Evolutionary conservation across 2,329 filamentous ascomycete genomes (phyloP), one percentile per base, ranked within the genome.

Genomic region (Fusarium tupiense): DNA sequence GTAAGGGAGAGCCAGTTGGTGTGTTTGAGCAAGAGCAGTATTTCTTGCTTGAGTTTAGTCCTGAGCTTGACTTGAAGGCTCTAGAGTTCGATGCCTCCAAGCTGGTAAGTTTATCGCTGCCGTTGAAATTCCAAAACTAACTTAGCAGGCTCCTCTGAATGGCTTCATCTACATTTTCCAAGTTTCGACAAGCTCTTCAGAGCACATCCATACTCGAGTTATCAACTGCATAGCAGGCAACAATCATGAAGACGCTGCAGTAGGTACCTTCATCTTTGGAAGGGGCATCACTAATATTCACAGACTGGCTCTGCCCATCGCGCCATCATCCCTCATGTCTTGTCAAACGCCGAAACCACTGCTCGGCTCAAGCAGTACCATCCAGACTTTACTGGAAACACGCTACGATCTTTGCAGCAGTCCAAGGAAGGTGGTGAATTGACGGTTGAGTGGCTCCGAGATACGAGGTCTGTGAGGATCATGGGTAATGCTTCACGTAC

Each of bases 261-360:
- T 64, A 20, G 2, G n/a, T 44, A 3, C n/a, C 5, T 43, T 35
- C 7, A 8, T 17, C 8, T 35, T 35, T 8, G 8, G 4, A 35
- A 35, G 17, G 7, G 33, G 14, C 14, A 8, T 35, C 33, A 31
- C 49, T 69, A 9, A 69, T 12, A 17, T 2, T 2, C 2, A 11
- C 5, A 22, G 66, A 69, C 65, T 17, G 66, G 66, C 3, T 69
- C 66, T 3, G 64, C 66, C 3, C 66, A 69, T 6, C 66, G 66
- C 7, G 66, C 66, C 5, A 69, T 69, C 3, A 31, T 64, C 5
- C 66, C 66, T 0, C 66, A 69, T 17, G 50, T 37, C 14, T 6
- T 69, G 3, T 52, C 66, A 5, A 50, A 64, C 2, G 7, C 58
- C 0, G 65, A 57, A 1, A 69, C 66, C 0, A 56, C 17, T 4